Percentiles rank a stretch among this genome's conserved stretches.
These are phyloP conservation scores for Massarina eburnea DNA, from an alignment of 2,329 filamentous ascomycete genomes.

Conservation along the genomic window DNA sequence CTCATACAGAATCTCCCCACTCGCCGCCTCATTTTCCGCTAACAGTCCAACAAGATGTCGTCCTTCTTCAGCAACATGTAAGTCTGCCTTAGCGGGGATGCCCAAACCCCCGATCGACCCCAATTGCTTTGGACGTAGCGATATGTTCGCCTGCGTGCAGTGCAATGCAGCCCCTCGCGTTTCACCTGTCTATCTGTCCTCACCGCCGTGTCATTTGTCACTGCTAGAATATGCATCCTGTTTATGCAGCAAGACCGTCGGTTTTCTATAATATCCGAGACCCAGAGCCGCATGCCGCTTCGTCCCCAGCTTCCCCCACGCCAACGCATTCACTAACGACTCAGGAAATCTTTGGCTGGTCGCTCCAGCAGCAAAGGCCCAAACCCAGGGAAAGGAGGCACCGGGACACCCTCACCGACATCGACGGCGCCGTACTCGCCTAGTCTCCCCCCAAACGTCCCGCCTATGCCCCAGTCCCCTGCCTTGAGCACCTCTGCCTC, in stretches of 20 bases:
- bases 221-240: conserved; percentile 9
- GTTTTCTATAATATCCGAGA: not conserved
- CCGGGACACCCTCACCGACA: conserved; percentile 40
- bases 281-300: conserved; percentile 3
- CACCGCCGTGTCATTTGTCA: conserved; percentile 10
- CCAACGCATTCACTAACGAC: conserved; percentile 30
- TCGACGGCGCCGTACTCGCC: conserved; percentile 29
- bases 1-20: not conserved
- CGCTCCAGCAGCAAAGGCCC: conserved; percentile 46
- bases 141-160: conserved; percentile 16
- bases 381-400: conserved; percentile 39
- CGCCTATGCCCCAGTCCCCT: conserved; percentile 39
- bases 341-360: conserved; percentile 43
- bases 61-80: conserved; percentile 48
- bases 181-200: conserved; percentile 18
- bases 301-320: conserved; percentile 23
- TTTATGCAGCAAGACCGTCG: not conserved
- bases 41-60: conserved; percentile 28
- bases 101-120: too few relatives aligned
- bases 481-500: conserved; percentile 42
- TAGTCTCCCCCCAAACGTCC: conserved; percentile 35
- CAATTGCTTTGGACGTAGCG: conserved; percentile 27
- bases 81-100: conserved; percentile 39
- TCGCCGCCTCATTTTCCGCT: not conserved
- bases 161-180: conserved; percentile 19